Evolutionary conservation across 345 rosid species (phyloP), one percentile per base, ranked within the genome.

Genomic region (Eucalyptus pauciflora): DNA sequence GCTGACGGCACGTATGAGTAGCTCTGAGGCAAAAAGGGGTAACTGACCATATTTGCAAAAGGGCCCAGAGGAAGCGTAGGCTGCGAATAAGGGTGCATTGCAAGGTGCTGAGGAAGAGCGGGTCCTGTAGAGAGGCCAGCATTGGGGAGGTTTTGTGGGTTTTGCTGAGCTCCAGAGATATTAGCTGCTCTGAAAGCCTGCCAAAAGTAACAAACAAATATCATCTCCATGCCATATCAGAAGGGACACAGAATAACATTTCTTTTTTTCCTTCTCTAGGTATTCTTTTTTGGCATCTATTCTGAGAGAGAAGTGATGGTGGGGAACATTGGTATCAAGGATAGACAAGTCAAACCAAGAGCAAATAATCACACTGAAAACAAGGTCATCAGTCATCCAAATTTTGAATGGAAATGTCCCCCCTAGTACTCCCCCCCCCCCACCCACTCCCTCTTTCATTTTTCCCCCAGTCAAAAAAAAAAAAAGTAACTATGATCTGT

Each of bases 1-100:
- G 97, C 97, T 0, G 99, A 96, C 83, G 99, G 99, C 98, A 98
- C 93, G 87, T 96, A 97, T 0, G 98, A 91, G 91, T 97, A 98
- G 93, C 96, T 97, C 95, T 95, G 99, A 88, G 99, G 97, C 93
- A 97, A 90, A 89, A 95, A 93, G 49, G 98, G 98, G 90, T 98
- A 97, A 86, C 98, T 89, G 62, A 97, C 94, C 99, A 98, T 96
- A 91, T 97, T 98, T 50, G 99, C 93, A 88, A 92, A 97, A 88
- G 93, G 98, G 50, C 97, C 96, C 94, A 97, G 86, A 31, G 98
- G 97, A 91, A 97, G 94, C 29, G 96, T 91, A 89, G 96, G 99
- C 87, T 98, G 99, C 17, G 98, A 93, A 93, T 97, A 98, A 31
- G 98, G 96, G 90, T 96, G 99, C 95, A 97, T 92, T 51, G 98